A percentile compares a stretch with the other conserved stretches of the same genome.
phyloP scores from a whole-genome alignment of 176 grass and related monocot species.

The Eragrostis nindensis region DNA sequence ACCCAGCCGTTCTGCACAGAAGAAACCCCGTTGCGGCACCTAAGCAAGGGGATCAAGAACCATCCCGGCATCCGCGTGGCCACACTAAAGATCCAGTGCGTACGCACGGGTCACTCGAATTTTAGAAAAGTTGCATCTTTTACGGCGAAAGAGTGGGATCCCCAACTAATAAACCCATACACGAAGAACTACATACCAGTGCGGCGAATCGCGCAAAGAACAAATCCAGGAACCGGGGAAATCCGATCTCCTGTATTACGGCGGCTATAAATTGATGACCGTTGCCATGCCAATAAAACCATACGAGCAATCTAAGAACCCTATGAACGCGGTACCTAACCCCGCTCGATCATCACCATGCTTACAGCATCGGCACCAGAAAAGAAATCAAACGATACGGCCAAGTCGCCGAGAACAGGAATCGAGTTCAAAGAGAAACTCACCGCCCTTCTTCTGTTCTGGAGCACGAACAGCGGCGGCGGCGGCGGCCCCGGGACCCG shows the following conservation, averaged over 20 bases:
- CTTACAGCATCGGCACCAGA: background rate
- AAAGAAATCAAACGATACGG: background rate
- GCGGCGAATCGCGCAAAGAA: background rate
- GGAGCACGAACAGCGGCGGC: constrained; percentile 29
- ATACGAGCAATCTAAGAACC: constrained; percentile 16
- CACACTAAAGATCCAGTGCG: background rate
- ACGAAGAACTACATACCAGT: constrained; percentile 2
- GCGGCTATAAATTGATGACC: background rate
- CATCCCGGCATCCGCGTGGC: background rate
- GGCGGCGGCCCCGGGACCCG: background rate
- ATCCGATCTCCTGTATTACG: background rate
- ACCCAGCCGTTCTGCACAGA: background rate
- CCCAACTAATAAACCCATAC: background rate
- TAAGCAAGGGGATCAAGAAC: background rate
- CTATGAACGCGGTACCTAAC: background rate
- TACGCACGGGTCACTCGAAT: background rate
- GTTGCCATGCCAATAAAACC: background rate
- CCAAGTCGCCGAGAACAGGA: background rate
- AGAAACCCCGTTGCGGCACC: background rate
- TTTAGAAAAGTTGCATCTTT: constrained; percentile 9
- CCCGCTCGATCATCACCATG: background rate
- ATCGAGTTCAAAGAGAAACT: constrained; percentile 2
- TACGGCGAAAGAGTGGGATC: background rate
- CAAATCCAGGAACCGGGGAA: background rate
- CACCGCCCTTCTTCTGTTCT: constrained; percentile 43